Evolutionary conservation across 441 rosid species (phyloP).

Genomic region (Melastoma candidum): DNA sequence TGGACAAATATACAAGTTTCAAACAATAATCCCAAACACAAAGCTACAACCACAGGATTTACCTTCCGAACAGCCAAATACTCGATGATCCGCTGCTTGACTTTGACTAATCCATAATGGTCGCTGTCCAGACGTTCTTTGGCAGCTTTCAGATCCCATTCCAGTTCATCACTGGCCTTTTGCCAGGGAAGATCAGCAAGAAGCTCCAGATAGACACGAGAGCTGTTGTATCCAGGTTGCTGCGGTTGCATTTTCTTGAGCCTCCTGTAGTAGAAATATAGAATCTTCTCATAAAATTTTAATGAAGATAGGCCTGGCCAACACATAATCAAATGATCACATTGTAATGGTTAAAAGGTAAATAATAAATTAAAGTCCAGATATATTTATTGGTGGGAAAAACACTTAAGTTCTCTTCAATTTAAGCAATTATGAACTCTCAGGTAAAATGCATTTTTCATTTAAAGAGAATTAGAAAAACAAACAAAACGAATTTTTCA

Average conservation of each 20-base stretch:
- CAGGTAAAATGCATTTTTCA: no score
- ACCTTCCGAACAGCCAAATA: constrained; percentile 99
- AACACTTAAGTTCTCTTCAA: no score
- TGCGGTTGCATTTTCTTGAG: constrained; percentile 99
- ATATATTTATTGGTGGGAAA: no score
- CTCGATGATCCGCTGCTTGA: constrained; percentile 95
- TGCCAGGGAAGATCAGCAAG: constrained; percentile 99
- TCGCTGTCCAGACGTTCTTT: constrained; percentile 93
- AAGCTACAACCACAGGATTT: constrained; percentile 17
- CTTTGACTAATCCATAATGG: constrained; percentile 82
- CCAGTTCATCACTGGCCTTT: constrained; percentile 80
- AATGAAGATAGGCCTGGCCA: no score
- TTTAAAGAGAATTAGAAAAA: no score
- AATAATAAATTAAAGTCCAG: no score
- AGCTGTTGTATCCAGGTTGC: constrained; percentile 98
- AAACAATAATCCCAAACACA: constrained; percentile 9
- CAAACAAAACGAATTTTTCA: no score
- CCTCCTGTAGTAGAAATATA: constrained; percentile 43
- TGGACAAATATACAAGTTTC: constrained; percentile 6
- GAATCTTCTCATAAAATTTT: no score
- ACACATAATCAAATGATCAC: no score
- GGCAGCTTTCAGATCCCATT: constrained; percentile 78
- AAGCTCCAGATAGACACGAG: constrained; percentile 91
- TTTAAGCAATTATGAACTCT: no score
- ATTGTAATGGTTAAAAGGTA: no score